Evolutionary conservation across 495 filamentous ascomycete genomes (phyloP).

Genomic region (Tuber melanosporum): DNA sequence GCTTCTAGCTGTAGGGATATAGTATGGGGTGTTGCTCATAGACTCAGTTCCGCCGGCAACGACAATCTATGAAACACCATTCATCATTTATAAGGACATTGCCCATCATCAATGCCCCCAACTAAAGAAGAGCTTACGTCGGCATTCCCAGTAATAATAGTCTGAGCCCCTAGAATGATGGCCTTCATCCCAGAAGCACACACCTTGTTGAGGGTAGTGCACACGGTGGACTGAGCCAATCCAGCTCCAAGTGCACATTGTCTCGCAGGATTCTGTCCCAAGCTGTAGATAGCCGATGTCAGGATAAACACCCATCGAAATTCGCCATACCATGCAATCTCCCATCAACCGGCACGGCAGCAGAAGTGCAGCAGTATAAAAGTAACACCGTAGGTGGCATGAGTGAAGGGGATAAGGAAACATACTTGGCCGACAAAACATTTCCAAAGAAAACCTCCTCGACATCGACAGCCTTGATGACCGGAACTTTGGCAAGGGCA

Average conservation of each 20-base stretch:
- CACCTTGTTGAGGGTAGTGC: constrained; percentile 96
- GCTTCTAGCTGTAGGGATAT: constrained; percentile 72
- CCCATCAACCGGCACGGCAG: not conserved
- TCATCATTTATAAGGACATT: not conserved
- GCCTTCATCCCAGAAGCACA: constrained; percentile 92
- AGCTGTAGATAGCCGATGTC: constrained; percentile 48
- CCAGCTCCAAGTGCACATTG: constrained; percentile 88
- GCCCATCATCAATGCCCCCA: not conserved
- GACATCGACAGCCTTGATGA: constrained; percentile 75
- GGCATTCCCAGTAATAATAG: constrained; percentile 90
- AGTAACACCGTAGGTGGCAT: not conserved
- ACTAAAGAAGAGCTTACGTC: constrained; percentile 43
- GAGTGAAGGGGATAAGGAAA: constrained; percentile 15
- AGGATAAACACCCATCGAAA: not conserved
- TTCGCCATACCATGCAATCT: constrained; percentile 1
- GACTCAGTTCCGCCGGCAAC: constrained; percentile 92
- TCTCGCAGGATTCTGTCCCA: constrained; percentile 92
- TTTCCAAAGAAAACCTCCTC: constrained; percentile 98
- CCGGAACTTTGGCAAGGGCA: constrained; percentile 76
- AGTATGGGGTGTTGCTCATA: constrained; percentile 98
- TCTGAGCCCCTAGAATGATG: constrained; percentile 89
- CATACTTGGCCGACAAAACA: constrained; percentile 89
- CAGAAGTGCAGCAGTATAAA: not conserved
- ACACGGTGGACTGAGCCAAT: constrained; percentile 66
- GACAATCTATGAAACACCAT: constrained; percentile 49